phyloP scores from a whole-genome alignment of 257 asterid genomes.

The Dorcoceras hygrometricum region DNA sequence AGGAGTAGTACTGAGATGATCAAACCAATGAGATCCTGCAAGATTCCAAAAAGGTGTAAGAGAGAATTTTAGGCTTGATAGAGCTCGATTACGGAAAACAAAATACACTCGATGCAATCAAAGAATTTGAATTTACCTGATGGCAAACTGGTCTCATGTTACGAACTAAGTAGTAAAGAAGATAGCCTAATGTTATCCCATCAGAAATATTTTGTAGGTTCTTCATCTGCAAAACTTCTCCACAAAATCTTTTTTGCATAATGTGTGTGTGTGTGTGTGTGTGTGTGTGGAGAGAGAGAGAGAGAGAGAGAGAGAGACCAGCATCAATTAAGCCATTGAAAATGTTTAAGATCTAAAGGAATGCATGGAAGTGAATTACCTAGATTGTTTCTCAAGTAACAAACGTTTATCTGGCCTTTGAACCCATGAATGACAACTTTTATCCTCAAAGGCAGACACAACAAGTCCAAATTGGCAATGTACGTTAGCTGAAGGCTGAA shows the following conservation, averaged over 20 bases:
- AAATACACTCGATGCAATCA: constrained; percentile 5
- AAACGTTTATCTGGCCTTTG: constrained; percentile 44
- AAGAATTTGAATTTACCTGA: constrained; percentile 46
- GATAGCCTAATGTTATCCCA: constrained; percentile 45
- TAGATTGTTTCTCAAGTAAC: constrained; percentile 45
- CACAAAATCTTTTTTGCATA: constrained; percentile 52
- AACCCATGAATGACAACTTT: constrained; percentile 34
- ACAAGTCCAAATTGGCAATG: constrained; percentile 76
- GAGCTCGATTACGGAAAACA: constrained; percentile 5
- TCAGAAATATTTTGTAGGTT: constrained; percentile 53
- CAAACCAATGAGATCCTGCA: constrained; percentile 91
- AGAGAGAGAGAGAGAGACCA: constrained; percentile 19
- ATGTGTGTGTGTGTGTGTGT: too few relatives aligned
- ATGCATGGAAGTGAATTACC: constrained; percentile 38
- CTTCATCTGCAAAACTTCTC: constrained; percentile 51
- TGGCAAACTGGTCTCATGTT: constrained; percentile 79
- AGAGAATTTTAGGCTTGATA: constrained; percentile 13
- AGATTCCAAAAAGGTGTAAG: constrained; percentile 22
- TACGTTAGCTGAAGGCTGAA: constrained; percentile 70
- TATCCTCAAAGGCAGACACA: constrained; percentile 54
- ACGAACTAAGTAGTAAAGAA: constrained; percentile 51
- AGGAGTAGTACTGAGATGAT: constrained; percentile 68
- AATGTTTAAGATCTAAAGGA: constrained; percentile 15
- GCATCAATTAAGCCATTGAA: constrained; percentile 15
- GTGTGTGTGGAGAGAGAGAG: constrained; percentile 7